Conservation (phyloP, 139 green algal genomes). For the Chlorella ohadii region DNA sequence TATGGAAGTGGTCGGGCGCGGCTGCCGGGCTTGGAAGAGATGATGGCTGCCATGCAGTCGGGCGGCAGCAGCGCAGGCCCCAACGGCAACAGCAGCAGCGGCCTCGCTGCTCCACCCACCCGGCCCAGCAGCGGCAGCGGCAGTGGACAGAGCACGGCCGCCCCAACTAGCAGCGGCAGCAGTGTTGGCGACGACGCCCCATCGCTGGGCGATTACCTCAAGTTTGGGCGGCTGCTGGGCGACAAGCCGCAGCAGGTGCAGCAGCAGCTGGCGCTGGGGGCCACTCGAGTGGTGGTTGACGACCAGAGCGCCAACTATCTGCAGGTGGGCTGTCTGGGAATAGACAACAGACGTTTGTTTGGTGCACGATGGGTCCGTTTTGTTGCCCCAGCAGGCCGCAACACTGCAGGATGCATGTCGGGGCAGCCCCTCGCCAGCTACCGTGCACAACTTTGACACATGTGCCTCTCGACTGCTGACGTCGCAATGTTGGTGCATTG, state of each 20-base stretch:
- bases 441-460: too few species aligned
- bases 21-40: constrained; percentile 1
- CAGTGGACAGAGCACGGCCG: neutral
- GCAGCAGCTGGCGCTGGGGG: constrained; percentile 28
- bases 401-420: too few species aligned
- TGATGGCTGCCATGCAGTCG: neutral
- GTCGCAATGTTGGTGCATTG: too few species aligned
- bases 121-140: neutral
- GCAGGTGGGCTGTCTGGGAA: neutral
- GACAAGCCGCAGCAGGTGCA: constrained; percentile 27
- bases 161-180: too few species aligned
- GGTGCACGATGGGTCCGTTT: too few species aligned
- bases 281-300: constrained; percentile 18
- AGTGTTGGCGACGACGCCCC: neutral
- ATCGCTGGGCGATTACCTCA: constrained; percentile 26
- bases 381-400: too few species aligned
- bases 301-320: constrained; percentile 15
- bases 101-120: neutral
- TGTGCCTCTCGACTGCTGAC: too few species aligned
- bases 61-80: neutral
- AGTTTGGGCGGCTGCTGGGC: constrained; percentile 47
- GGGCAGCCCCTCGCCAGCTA: too few species aligned
- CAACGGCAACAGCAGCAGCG: neutral
- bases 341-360: too few species aligned
- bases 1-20: constrained; percentile 32